phyloP scores from a whole-genome alignment of 2,329 filamentous ascomycete species.

The Chaetomium olivaceum region DNA sequence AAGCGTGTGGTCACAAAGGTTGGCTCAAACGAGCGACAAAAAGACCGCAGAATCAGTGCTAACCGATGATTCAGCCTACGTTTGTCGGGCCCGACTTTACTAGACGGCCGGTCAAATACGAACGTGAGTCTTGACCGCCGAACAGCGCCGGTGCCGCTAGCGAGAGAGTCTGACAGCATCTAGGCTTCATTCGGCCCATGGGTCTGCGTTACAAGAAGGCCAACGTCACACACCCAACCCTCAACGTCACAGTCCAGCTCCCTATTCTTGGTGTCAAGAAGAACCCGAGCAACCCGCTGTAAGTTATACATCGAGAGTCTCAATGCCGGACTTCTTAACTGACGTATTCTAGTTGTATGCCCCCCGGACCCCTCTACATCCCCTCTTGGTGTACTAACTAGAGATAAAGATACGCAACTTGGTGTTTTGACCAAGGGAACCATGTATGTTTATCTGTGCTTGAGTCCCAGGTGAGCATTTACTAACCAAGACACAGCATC shows the following conservation, averaged over 20 bases:
- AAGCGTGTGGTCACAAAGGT: slow-evolving; percentile 62
- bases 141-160: fast-evolving
- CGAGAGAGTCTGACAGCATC: not conserved
- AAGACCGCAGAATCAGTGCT: not conserved
- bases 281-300: slow-evolving; percentile 71
- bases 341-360: slow-evolving; percentile 20
- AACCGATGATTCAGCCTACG: slow-evolving; percentile 53
- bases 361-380: no score
- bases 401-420: slow-evolving; percentile 77
- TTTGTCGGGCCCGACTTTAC: slow-evolving; percentile 94
- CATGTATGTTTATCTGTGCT: slow-evolving; percentile 45
- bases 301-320: not conserved
- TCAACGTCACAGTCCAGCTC: slow-evolving; percentile 71
- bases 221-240: slow-evolving; percentile 54
- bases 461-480: not conserved
- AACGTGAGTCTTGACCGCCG: slow-evolving; percentile 53
- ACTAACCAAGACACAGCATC: slow-evolving; percentile 43
- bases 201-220: slow-evolving; percentile 79
- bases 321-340: not conserved
- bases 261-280: slow-evolving; percentile 70
- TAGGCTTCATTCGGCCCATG: slow-evolving; percentile 71
- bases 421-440: slow-evolving; percentile 85
- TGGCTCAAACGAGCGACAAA: not conserved
- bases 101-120: slow-evolving; percentile 77
- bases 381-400: slow-evolving; percentile 51